These are phyloP conservation scores for Saturnispora dispora DNA, from an alignment of 805 yeast species.

Conservation along the genomic window DNA sequence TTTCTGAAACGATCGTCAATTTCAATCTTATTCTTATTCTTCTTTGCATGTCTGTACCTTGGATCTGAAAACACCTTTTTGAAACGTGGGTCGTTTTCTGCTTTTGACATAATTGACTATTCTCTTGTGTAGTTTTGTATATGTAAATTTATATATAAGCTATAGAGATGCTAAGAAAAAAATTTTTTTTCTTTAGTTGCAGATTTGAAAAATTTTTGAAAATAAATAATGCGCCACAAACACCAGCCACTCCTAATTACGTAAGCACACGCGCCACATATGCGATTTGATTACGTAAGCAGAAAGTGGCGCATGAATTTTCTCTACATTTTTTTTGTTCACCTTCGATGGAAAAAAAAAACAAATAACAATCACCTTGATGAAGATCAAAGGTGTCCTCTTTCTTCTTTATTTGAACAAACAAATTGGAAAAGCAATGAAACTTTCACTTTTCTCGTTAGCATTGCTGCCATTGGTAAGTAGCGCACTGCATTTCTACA, in stretches of 20 bases:
- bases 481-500: slow-evolving; percentile 64
- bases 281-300: no score
- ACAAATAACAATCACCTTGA: background rate
- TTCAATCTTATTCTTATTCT: slow-evolving; percentile 60
- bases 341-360: background rate
- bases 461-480: slow-evolving; percentile 13
- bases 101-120: slow-evolving; percentile 2
- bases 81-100: slow-evolving; percentile 59
- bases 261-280: no score
- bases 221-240: background rate
- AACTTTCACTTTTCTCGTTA: background rate
- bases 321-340: background rate
- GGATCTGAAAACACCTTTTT: slow-evolving; percentile 78
- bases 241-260: no score
- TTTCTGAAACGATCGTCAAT: slow-evolving; percentile 78
- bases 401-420: background rate
- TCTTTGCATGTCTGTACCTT: slow-evolving; percentile 67
- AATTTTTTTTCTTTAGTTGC: background rate
- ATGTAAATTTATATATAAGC: background rate
- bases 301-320: background rate
- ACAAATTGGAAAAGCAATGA: background rate
- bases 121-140: background rate
- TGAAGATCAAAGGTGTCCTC: background rate
- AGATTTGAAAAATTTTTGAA: background rate
- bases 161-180: background rate